Percentiles rank a stretch among this genome's conserved stretches.
phyloP scores from a whole-genome alignment of 768 basidiomycete genomes.

The Gloeophyllum trabeum region DNA sequence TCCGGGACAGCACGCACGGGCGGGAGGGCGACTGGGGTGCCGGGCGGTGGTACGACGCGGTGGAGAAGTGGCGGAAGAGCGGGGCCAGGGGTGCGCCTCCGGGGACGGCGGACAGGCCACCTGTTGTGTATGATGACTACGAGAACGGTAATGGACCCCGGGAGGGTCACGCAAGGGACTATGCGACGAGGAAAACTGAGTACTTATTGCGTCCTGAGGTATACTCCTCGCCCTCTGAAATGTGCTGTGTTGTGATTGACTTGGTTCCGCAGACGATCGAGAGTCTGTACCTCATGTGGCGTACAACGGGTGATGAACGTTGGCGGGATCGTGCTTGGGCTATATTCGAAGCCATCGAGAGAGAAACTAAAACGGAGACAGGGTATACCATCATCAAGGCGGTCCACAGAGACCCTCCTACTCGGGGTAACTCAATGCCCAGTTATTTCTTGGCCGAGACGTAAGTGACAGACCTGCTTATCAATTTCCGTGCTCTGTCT shows the following conservation, averaged over 20 bases:
- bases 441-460: constrained; percentile 53
- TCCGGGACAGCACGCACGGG: not conserved
- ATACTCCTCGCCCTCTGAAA: constrained; percentile 8
- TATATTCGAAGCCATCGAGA: constrained; percentile 58
- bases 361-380: constrained; percentile 38
- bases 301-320: constrained; percentile 48
- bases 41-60: constrained; percentile 34
- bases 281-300: constrained; percentile 62
- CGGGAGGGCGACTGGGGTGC: constrained; percentile 2
- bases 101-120: constrained; percentile 32
- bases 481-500: not conserved
- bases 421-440: constrained; percentile 53
- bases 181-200: constrained; percentile 27
- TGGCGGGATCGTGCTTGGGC: constrained; percentile 69
- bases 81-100: constrained; percentile 39
- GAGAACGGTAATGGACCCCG: constrained; percentile 13
- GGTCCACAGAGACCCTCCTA: constrained; percentile 31
- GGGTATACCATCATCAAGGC: constrained; percentile 52
- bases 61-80: constrained; percentile 35
- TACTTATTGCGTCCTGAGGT: constrained; percentile 71
- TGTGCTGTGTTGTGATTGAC: not conserved
- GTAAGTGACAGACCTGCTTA: constrained; percentile 12
- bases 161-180: constrained; percentile 29
- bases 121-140: constrained; percentile 24
- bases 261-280: constrained; percentile 46